Percentiles rank a stretch among this genome's conserved stretches.
phyloP scores from a whole-genome alignment of 495 filamentous ascomycete genomes.

The Terfezia boudieri region DNA sequence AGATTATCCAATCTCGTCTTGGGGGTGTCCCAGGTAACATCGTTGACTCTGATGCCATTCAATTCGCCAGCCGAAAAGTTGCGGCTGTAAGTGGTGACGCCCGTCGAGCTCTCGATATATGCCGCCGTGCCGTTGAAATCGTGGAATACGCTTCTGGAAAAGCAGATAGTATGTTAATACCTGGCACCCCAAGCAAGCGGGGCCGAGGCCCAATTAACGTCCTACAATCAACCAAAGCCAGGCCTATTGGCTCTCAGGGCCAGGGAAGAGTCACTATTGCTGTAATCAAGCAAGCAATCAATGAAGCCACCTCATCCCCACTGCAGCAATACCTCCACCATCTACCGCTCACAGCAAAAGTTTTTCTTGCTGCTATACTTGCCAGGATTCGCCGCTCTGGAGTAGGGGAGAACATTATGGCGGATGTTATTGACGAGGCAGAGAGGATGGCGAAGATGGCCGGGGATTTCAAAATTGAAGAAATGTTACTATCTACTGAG shows the following conservation, averaged over 20 bases:
- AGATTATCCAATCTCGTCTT: constrained; percentile 78
- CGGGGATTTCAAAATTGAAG: constrained; percentile 18
- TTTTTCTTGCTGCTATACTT: constrained; percentile 64
- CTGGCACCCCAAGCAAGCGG: constrained; percentile 10
- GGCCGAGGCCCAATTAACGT: constrained; percentile 3
- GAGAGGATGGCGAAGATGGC: constrained; percentile 47
- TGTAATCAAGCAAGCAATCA: constrained; percentile 80
- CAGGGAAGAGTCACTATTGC: constrained; percentile 60
- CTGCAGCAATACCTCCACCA: constrained; percentile 67
- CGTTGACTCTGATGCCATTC: constrained; percentile 79
- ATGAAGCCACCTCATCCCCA: constrained; percentile 79
- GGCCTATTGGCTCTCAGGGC: constrained; percentile 17
- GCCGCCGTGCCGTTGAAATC: constrained; percentile 82
- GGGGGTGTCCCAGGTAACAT: constrained; percentile 70
- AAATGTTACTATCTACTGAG: constrained; percentile 2
- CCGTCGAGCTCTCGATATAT: constrained; percentile 81
- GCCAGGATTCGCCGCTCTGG: constrained; percentile 62
- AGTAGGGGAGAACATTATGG: constrained; percentile 61
- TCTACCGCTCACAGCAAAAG: constrained; percentile 57
- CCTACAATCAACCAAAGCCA: constrained; percentile 9
- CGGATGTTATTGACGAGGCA: constrained; percentile 84
- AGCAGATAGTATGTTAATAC: background rate
- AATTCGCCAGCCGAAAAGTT: constrained; percentile 91
- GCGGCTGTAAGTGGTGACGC: constrained; percentile 92
- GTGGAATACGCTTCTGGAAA: constrained; percentile 39